Evolutionary conservation across 495 filamentous ascomycete genomes (phyloP), one percentile per base, ranked within the genome.

Genomic region (Alectoria sarmentosa): DNA sequence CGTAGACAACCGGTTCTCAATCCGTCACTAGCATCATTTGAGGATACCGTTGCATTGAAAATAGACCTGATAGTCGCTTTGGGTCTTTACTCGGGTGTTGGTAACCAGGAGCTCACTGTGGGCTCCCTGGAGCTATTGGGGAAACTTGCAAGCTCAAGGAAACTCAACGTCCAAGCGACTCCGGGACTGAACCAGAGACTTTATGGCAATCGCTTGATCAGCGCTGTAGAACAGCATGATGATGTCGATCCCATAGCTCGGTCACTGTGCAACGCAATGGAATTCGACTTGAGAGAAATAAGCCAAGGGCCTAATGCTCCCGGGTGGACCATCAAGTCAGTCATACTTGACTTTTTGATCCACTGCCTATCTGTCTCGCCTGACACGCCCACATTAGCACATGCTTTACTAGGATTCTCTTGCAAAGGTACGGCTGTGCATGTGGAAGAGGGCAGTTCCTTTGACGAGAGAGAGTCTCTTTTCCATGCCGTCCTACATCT

Each of bases 31-130:
- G 79, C 86, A 19, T 91, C 88, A 2, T 92, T 98, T 71, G 95
- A 99, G 74, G 95, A 98, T 67, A 93, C 90, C 32, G 79, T 99
- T 46, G 79, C 96, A 61, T 90, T 86, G 68, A 87, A 92, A 68
- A 75, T 98, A 42, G 73, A 80, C 21, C 76, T 96, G 49, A 79
- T 97, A 48, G 86, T 89, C 10, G 84, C 89, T 63, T 76, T 98
- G 36, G 92, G 90, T 32, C 80, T 89, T 4, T 98, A 92, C 71
- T 90, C 90, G 69, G 89, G 90, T 46, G 84, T 90, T 44, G 87
- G 88, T 1, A 88, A 96, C 64, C 79, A 86, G 58, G 81, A 87
- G 26, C 82, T 98, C 48, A 88, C 88, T 1, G 74, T 93, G 61
- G 84, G 82, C 11, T 90, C 92, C 26, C 76, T 99, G 72, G 83